Conservation (phyloP, 2,329 filamentous ascomycete species). For the Periglandula ipomoeae region DNA sequence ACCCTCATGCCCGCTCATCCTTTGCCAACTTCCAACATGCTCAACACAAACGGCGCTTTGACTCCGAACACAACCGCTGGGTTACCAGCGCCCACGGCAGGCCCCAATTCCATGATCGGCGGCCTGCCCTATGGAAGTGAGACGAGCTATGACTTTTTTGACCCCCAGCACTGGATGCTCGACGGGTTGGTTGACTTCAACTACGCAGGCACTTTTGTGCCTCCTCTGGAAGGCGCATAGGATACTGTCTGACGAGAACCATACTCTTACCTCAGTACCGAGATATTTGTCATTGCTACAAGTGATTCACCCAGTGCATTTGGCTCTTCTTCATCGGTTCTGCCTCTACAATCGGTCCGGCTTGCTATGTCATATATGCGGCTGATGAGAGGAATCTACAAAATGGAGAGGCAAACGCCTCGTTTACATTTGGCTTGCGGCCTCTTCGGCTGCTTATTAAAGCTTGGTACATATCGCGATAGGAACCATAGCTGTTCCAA, state of each 20-base stretch:
- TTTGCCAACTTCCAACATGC: slow-evolving; percentile 34
- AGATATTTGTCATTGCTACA: too few relatives aligned
- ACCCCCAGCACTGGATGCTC: slow-evolving; percentile 88
- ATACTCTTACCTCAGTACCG: background rate
- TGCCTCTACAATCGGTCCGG: too few relatives aligned
- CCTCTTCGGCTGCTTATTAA: background rate
- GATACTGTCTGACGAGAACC: too few relatives aligned
- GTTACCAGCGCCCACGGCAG: slow-evolving; percentile 29
- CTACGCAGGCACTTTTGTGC: slow-evolving; percentile 46
- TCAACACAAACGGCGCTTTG: slow-evolving; percentile 41
- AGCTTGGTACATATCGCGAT: background rate
- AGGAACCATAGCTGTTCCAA: too few relatives aligned
- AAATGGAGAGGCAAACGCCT: too few relatives aligned
- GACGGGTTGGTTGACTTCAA: slow-evolving; percentile 78
- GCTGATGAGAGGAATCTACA: background rate
- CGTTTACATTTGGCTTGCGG: too few relatives aligned
- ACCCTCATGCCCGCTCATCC: slow-evolving; percentile 40
- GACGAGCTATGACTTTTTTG: slow-evolving; percentile 77
- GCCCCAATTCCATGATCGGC: slow-evolving; percentile 37
- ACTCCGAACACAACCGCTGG: slow-evolving; percentile 39
- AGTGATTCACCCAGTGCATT: too few relatives aligned
- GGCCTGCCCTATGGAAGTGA: slow-evolving; percentile 51
- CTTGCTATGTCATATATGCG: background rate
- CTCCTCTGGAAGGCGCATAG: slow-evolving; percentile 44
- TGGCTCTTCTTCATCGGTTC: too few relatives aligned